phyloP scores from a whole-genome alignment of 352 stramenopile species.

The Aphanomyces cochlioides region DNA sequence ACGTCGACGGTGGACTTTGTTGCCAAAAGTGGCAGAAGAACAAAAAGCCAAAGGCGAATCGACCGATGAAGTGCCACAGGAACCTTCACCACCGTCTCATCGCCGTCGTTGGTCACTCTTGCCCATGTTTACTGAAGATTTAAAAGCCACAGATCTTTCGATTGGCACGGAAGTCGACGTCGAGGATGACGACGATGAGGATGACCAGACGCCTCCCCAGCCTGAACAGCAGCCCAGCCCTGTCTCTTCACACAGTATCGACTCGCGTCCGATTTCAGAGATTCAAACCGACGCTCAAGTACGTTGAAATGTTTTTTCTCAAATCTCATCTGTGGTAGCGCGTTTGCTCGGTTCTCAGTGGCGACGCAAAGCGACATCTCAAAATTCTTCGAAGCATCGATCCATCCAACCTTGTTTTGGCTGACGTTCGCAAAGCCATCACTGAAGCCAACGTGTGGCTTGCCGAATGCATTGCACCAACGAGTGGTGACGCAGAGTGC shows the following conservation, averaged over 20 bases:
- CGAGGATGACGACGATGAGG: neutral
- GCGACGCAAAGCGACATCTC: slow-evolving; percentile 18
- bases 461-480: slow-evolving; percentile 1
- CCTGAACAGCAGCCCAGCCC: too few relatives aligned
- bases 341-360: slow-evolving; percentile 11
- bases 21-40: neutral
- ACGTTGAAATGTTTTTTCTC: neutral
- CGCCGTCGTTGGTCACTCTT: slow-evolving; percentile 8
- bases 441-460: slow-evolving; percentile 22
- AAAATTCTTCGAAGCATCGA: slow-evolving; percentile 21
- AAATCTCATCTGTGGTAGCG: slow-evolving; percentile 10
- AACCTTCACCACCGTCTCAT: neutral
- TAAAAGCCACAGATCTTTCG: neutral
- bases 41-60: neutral
- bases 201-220: neutral
- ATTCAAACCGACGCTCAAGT: slow-evolving; percentile 27
- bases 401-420: neutral
- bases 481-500: slow-evolving; percentile 3
- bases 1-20: neutral
- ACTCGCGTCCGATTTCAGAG: neutral
- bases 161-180: too few relatives aligned
- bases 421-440: slow-evolving; percentile 8
- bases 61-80: neutral
- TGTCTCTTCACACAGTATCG: too few relatives aligned
- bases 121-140: neutral